These are phyloP conservation scores for Circinella minor DNA, from an alignment of 371 early-diverging fungal genomes.

Conservation along the genomic window DNA sequence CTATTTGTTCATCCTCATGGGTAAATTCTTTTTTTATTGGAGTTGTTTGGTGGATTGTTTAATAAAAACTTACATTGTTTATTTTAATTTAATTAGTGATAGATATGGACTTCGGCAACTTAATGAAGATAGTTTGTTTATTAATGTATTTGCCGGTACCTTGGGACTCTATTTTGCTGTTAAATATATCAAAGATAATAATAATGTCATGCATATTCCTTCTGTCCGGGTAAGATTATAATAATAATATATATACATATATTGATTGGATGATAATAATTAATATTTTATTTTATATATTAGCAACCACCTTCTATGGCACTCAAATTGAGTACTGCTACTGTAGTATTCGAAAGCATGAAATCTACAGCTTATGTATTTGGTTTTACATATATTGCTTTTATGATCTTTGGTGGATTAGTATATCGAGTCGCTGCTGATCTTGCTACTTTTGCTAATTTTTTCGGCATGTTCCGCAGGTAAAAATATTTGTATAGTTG, in stretches of 20 bases:
- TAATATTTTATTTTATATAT: not conserved
- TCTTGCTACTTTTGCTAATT: not conserved
- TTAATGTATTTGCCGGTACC: slow-evolving; percentile 36
- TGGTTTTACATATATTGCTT: slow-evolving; percentile 24
- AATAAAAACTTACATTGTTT: not conserved
- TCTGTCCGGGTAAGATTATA: slow-evolving; percentile 42
- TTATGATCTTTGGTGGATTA: slow-evolving; percentile 30
- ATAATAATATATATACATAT: not conserved
- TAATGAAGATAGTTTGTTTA: slow-evolving; percentile 47
- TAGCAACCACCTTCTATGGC: slow-evolving; percentile 37
- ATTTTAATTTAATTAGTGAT: slow-evolving; percentile 2
- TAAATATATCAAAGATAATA: slow-evolving; percentile 30
- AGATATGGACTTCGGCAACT: slow-evolving; percentile 28
- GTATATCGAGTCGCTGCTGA: slow-evolving; percentile 37
- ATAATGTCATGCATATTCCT: slow-evolving; percentile 35
- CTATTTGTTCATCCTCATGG: slow-evolving; percentile 19
- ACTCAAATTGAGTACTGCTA: slow-evolving; percentile 33
- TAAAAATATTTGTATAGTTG: no score
- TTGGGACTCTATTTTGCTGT: slow-evolving; percentile 41
- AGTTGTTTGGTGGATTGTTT: not conserved
- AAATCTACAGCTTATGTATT: slow-evolving; percentile 27
- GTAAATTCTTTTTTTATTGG: not conserved
- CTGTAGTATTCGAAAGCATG: slow-evolving; percentile 20
- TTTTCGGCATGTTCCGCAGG: not conserved
- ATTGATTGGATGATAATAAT: no score